Percentiles rank a stretch among this genome's conserved stretches.
Evolutionary conservation across 208 protist species (phyloP).

Genomic region (Leishmania arabica): DNA sequence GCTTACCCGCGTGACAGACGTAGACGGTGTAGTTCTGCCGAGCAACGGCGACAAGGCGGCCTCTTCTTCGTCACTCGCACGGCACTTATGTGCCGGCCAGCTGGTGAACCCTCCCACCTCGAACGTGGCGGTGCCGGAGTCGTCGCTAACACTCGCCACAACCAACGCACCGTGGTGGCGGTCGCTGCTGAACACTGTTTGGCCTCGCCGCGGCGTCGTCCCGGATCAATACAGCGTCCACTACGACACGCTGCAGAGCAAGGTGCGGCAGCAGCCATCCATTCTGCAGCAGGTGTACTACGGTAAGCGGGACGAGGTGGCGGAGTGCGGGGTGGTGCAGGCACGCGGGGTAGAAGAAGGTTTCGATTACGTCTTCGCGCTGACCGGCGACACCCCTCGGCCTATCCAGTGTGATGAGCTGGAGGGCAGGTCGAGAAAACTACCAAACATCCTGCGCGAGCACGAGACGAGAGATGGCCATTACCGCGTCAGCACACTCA

Average conservation of each 20-base stretch:
- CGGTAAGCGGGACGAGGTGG: constrained; percentile 46
- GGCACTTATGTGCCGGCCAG: background rate
- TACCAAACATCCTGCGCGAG: constrained; percentile 60
- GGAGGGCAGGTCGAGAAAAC: constrained; percentile 11
- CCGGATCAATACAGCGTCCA: constrained; percentile 43
- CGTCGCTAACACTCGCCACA: background rate
- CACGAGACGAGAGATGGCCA: constrained; percentile 79
- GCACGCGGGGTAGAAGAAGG: constrained; percentile 31
- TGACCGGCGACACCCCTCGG: constrained; percentile 68
- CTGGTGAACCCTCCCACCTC: constrained; percentile 15
- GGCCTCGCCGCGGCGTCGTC: constrained; percentile 18
- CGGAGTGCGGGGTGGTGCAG: constrained; percentile 35
- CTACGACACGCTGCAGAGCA: constrained; percentile 60
- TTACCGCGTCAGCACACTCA: constrained; percentile 83
- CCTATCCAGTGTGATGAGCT: constrained; percentile 42
- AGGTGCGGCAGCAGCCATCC: constrained; percentile 52
- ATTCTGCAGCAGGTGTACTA: constrained; percentile 81
- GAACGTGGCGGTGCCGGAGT: background rate
- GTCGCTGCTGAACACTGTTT: constrained; percentile 18
- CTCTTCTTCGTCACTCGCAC: background rate
- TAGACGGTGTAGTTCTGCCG: constrained; percentile 25
- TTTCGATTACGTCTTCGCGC: constrained; percentile 89
- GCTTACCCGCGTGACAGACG: constrained; percentile 52
- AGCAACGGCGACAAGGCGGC: background rate
- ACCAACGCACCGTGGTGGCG: constrained; percentile 19